Evolutionary conservation across 148 eudicot species (phyloP), one percentile per base, ranked within the genome.

Genomic region (Simmondsia chinensis): DNA sequence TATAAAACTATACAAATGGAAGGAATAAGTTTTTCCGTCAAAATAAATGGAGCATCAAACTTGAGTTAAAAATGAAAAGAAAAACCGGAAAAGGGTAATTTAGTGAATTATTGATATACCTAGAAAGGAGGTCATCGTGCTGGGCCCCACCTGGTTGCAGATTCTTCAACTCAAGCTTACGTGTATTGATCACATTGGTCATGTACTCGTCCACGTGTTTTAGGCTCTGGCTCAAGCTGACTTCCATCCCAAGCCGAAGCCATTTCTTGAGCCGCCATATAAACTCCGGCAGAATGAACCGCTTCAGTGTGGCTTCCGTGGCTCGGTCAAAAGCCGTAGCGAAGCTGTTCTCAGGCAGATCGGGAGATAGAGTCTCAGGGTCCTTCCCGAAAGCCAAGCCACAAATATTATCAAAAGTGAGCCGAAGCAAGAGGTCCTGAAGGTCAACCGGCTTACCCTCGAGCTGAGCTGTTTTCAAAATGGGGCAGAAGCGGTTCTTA

Each of bases 371-470:
- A 0, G 96, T 88, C 45, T 88, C 64, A 0, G 96, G 94, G 47
- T 88, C 96, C 20, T 73, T 76, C 1, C 96, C 96, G 5, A 88
- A 73, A n/a, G 96, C 64, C 46, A 88, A 49, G 50, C 96, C 96
- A 33, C 96, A 88, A 21, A 88, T 88, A 59, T 88, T 88, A 26
- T 88, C 96, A 10, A 88, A 88, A 1, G 96, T 88, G 27, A 88
- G 82, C 70, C 96, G 69, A 8, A 88, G 74, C 47, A 88, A 51
- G 4, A 88, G 65, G 34, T 88, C 96, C 42, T 88, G 96, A 0
- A 88, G 52, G 43, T 88, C 96, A 29, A 88, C 75, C 3, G 82
- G 54, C 46, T 46, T 73, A 25, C 64, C 75, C 26, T 77, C 73
- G 0, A 53, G 27, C 50, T 87, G 91, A 37, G 96, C 96, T 60